A percentile compares a stretch with the other conserved stretches of the same genome.
Evolutionary conservation across 345 rosid species (phyloP).

Genomic region (Populus alba): DNA sequence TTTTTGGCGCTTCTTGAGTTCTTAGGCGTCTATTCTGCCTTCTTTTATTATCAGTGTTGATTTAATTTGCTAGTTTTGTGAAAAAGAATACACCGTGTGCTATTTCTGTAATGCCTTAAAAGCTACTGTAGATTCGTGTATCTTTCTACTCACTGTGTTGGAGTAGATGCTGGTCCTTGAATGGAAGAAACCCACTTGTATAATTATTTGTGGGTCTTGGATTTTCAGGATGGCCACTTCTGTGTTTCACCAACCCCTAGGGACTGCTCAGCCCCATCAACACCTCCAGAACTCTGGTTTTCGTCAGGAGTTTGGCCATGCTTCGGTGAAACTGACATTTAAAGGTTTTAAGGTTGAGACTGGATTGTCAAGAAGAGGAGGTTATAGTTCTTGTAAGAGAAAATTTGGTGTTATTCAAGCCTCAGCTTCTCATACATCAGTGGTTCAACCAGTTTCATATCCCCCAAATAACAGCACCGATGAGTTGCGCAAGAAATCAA

Average conservation of each 20-base stretch:
- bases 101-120: neutral
- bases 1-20: neutral
- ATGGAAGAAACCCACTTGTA: neutral
- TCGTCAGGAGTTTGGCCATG: slow-evolving; percentile 31
- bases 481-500: slow-evolving; percentile 52
- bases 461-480: slow-evolving; percentile 40
- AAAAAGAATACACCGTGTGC: slow-evolving; percentile 6
- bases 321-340: slow-evolving; percentile 29
- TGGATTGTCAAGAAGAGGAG: slow-evolving; percentile 25
- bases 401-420: slow-evolving; percentile 41
- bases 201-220: neutral
- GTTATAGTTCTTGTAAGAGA: slow-evolving; percentile 25
- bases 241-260: slow-evolving; percentile 48
- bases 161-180: neutral
- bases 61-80: neutral
- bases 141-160: neutral
- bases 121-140: neutral
- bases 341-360: slow-evolving; percentile 34
- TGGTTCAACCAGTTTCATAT: slow-evolving; percentile 53
- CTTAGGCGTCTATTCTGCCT: neutral
- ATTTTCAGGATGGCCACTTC: slow-evolving; percentile 66
- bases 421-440: slow-evolving; percentile 52
- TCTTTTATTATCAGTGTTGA: neutral
- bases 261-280: slow-evolving; percentile 35
- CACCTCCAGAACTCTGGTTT: slow-evolving; percentile 32